These are phyloP conservation scores for Cordyceps tenuipes DNA, from an alignment of 2,329 filamentous ascomycete genomes.

Conservation along the genomic window DNA sequence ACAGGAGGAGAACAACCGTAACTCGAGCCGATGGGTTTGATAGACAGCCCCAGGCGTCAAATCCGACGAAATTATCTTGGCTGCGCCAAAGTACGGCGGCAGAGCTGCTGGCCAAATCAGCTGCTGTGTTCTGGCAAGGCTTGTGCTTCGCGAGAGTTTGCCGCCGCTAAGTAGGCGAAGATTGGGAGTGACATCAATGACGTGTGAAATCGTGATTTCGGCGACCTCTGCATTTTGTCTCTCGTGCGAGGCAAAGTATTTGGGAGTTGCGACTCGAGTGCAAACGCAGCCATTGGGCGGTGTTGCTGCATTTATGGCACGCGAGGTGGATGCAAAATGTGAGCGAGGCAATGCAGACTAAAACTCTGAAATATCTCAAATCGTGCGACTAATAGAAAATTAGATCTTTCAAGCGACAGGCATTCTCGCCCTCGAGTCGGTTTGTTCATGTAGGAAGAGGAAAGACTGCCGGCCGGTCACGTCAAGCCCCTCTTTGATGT, in stretches of 20 bases:
- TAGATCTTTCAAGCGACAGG: no score
- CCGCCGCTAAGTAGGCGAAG: slow-evolving; percentile 1
- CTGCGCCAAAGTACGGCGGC: slow-evolving; percentile 14
- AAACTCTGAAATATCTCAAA: no score
- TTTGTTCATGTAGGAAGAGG: no score
- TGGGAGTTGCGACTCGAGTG: not conserved
- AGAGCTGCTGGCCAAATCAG: slow-evolving; percentile 17
- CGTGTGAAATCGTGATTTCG: slow-evolving; percentile 17
- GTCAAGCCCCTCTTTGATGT: no score
- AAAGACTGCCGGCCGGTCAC: no score
- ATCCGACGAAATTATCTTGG: slow-evolving; percentile 13
- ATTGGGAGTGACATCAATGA: slow-evolving; percentile 19
- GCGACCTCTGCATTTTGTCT: slow-evolving; percentile 11
- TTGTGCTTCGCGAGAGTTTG: not conserved
- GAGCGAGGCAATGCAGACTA: no score
- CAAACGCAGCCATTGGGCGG: not conserved
- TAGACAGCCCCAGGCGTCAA: slow-evolving; percentile 3
- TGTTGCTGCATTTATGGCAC: no score
- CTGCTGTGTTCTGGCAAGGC: slow-evolving; percentile 9
- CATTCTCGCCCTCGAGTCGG: no score
- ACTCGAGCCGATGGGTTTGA: slow-evolving; percentile 15
- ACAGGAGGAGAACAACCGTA: no score
- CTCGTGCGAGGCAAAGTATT: not conserved
- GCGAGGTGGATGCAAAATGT: no score
- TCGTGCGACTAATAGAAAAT: no score